Conservation (phyloP, 1,284 basidiomycete species). For the Sutorius eximius region DNA sequence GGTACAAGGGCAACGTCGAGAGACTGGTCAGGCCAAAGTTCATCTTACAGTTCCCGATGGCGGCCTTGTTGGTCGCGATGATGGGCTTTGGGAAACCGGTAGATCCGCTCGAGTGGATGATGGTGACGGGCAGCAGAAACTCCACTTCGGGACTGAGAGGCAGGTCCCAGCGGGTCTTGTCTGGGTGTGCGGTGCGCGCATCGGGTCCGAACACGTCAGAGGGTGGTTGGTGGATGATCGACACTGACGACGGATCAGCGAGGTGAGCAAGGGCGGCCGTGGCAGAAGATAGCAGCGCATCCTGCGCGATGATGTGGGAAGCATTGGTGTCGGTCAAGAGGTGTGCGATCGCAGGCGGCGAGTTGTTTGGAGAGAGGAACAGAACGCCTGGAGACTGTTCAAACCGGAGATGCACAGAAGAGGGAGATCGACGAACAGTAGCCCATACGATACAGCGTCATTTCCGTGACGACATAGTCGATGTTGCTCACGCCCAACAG, state of each 20-base stretch:
- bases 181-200: conserved; percentile 33
- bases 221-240: conserved; percentile 25
- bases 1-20: conserved; percentile 42
- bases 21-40: conserved; percentile 50
- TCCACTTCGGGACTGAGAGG: conserved; percentile 49
- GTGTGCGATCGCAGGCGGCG: conserved; percentile 54
- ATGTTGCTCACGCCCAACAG: conserved; percentile 31
- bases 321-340: conserved; percentile 50
- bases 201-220: conserved; percentile 15
- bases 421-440: conserved; percentile 25
- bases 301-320: conserved; percentile 40
- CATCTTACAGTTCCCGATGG: conserved; percentile 38
- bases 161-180: conserved; percentile 37
- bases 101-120: conserved; percentile 65
- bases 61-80: conserved; percentile 40
- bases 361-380: conserved; percentile 58
- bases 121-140: conserved; percentile 43
- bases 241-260: conserved; percentile 21
- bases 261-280: conserved; percentile 18
- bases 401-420: not conserved
- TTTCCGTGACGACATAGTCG: conserved; percentile 30
- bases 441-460: conserved; percentile 32
- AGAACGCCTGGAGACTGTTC: conserved; percentile 30
- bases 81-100: conserved; percentile 49
- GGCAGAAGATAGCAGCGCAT: conserved; percentile 15